phyloP scores from a whole-genome alignment of 148 eudicot genomes.

The Camellia sinensis region DNA sequence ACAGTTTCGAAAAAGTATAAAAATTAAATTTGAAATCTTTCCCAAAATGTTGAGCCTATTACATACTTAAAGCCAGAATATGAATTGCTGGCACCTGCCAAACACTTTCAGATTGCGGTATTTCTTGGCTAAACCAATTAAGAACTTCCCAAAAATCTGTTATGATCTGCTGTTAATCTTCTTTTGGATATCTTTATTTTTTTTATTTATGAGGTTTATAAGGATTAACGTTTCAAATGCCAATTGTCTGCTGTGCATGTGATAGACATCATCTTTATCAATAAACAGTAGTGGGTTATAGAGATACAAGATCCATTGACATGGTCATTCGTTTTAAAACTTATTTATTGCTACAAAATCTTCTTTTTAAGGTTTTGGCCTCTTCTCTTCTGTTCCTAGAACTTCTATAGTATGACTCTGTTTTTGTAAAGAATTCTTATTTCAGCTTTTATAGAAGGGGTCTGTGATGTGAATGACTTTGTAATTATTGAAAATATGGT shows the following conservation, averaged over 20 bases:
- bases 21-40: background rate
- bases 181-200: background rate
- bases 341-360: background rate
- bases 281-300: background rate
- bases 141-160: background rate
- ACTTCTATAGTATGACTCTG: background rate
- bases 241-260: background rate
- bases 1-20: background rate
- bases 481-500: background rate
- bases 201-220: background rate
- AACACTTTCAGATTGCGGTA: no score
- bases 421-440: background rate
- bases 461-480: background rate
- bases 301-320: background rate
- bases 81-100: no score
- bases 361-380: background rate
- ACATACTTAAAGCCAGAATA: no score
- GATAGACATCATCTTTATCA: background rate
- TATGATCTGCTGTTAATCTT: background rate
- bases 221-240: background rate
- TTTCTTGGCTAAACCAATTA: no score
- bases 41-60: no score
- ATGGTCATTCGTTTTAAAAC: background rate
- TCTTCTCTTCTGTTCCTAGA: background rate
- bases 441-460: background rate